Percentiles rank a stretch among this genome's conserved stretches.
Evolutionary conservation across 768 basidiomycete genomes (phyloP).

Genomic region (Multifurca ochricompacta): DNA sequence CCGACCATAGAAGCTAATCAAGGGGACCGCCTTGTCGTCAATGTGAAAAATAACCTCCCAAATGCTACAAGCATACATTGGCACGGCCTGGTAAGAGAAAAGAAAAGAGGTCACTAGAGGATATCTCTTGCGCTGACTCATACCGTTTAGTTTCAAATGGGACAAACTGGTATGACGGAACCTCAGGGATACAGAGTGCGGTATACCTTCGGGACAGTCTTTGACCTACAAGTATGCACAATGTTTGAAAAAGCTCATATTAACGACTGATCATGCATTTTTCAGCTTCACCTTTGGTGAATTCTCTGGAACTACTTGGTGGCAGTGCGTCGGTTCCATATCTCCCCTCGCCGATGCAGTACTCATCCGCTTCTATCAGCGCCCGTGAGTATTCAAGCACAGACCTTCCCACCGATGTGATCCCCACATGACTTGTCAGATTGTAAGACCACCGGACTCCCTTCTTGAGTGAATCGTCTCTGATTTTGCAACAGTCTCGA

Average conservation of each 20-base stretch:
- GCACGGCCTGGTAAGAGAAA: conserved; percentile 27
- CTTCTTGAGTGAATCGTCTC: background rate
- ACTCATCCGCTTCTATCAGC: conserved; percentile 9
- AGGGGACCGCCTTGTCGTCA: conserved; percentile 31
- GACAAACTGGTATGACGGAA: conserved; percentile 44
- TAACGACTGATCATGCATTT: background rate
- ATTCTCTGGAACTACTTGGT: conserved; percentile 43
- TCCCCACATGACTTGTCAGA: conserved; percentile 6
- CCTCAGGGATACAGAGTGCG: conserved; percentile 42
- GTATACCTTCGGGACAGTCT: conserved; percentile 43
- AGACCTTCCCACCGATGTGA: background rate
- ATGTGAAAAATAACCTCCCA: conserved; percentile 30
- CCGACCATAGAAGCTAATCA: conserved; percentile 34
- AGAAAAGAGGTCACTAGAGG: no score
- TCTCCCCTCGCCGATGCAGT: no score
- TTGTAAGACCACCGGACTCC: conserved; percentile 16
- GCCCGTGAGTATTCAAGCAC: conserved; percentile 21
- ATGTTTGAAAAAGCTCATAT: background rate
- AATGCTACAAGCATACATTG: conserved; percentile 32
- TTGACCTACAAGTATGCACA: conserved; percentile 31
- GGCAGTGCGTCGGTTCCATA: conserved; percentile 30
- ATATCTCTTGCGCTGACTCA: background rate
- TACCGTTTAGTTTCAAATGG: conserved; percentile 32
- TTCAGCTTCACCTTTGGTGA: conserved; percentile 35
- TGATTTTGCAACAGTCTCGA: conserved; percentile 18